These are phyloP conservation scores for Anthracocystis panici-leucophaei DNA, from an alignment of 1,284 basidiomycete species.

Conservation along the genomic window DNA sequence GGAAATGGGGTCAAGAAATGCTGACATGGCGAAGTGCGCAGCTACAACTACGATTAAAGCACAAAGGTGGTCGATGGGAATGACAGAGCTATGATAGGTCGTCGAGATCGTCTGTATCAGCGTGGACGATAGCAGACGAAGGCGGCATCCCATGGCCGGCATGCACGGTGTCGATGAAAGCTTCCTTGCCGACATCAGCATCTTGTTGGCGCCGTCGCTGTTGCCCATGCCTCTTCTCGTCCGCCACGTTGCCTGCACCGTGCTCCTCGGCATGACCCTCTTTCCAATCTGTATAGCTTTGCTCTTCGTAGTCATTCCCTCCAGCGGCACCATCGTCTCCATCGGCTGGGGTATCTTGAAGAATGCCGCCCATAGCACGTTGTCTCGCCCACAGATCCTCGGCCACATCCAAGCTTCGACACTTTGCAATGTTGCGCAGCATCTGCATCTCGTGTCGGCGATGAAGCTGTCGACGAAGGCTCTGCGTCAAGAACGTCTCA, in stretches of 20 bases:
- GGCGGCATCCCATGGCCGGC: conserved; percentile 16
- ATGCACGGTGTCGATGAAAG: conserved; percentile 14
- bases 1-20: neutral
- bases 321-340: conserved; percentile 10
- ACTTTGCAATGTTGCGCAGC: conserved; percentile 49
- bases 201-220: neutral
- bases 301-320: conserved; percentile 6
- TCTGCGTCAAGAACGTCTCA: conserved; percentile 56
- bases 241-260: neutral
- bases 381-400: conserved; percentile 54
- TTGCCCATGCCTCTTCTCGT: conserved; percentile 5
- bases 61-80: no score
- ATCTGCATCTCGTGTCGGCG: conserved; percentile 47
- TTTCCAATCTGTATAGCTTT: conserved; percentile 21
- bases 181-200: conserved; percentile 12
- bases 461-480: conserved; percentile 51
- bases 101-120: conserved; percentile 14
- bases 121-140: conserved; percentile 8
- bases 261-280: neutral
- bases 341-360: conserved; percentile 47
- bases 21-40: no score
- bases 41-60: no score
- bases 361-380: conserved; percentile 53
- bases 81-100: conserved; percentile 17
- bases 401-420: conserved; percentile 52